These are phyloP conservation scores for Trichosporon faecale DNA, from an alignment of 1,284 basidiomycete genomes.

Conservation along the genomic window DNA sequence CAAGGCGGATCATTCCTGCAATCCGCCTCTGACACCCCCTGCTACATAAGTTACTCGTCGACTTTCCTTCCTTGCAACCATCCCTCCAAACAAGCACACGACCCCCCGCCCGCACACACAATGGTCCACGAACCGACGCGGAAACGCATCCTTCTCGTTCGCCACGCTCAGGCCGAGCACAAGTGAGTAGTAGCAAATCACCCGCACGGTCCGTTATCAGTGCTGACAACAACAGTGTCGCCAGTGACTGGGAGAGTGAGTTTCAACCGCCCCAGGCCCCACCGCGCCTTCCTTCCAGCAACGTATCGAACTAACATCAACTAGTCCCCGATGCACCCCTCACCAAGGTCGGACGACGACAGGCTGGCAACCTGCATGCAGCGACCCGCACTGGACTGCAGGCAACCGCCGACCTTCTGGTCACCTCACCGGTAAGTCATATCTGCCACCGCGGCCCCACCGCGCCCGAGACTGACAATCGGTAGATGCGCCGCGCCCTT, in stretches of 20 bases:
- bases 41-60: background rate
- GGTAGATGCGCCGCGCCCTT: slow-evolving; percentile 47
- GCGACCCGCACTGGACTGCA: slow-evolving; percentile 41
- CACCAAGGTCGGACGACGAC: slow-evolving; percentile 45
- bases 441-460: background rate
- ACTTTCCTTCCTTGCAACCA: background rate
- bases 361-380: slow-evolving; percentile 39
- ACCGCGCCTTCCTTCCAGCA: background rate
- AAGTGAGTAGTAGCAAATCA: slow-evolving; percentile 33
- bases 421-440: slow-evolving; percentile 45
- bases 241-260: slow-evolving; percentile 48
- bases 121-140: slow-evolving; percentile 13
- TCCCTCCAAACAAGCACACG: slow-evolving; percentile 4
- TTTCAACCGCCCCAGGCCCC: too few species aligned
- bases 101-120: background rate
- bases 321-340: slow-evolving; percentile 48
- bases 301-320: background rate
- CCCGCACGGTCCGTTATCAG: background rate
- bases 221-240: slow-evolving; percentile 33
- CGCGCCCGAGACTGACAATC: slow-evolving; percentile 10
- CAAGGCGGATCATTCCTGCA: background rate
- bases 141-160: slow-evolving; percentile 47
- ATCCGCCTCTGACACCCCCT: background rate
- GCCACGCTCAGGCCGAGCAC: slow-evolving; percentile 52
- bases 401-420: slow-evolving; percentile 44